phyloP scores from a whole-genome alignment of 306 rosid species.

The Dalbergia cochinchinensis region DNA sequence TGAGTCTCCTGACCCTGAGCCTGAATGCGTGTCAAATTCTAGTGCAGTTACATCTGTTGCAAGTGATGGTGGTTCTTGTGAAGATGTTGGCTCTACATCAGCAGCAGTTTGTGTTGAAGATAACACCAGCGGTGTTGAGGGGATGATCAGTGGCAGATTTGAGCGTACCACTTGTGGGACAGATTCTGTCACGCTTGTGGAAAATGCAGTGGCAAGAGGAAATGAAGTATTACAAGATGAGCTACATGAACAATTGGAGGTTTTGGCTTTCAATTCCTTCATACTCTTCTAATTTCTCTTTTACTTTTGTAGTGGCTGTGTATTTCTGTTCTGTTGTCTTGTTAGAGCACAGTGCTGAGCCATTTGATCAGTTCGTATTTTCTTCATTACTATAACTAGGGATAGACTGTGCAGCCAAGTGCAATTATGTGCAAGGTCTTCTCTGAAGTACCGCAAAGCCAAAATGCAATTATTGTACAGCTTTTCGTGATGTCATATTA shows the following conservation, averaged over 20 bases:
- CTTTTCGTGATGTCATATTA: slow-evolving; percentile 18
- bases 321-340: slow-evolving; percentile 9
- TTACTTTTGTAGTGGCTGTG: neutral
- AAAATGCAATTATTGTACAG: slow-evolving; percentile 29
- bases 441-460: slow-evolving; percentile 22
- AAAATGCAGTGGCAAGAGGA: slow-evolving; percentile 42
- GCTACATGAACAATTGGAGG: slow-evolving; percentile 66
- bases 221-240: slow-evolving; percentile 45
- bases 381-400: slow-evolving; percentile 14
- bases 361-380: slow-evolving; percentile 39
- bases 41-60: slow-evolving; percentile 62
- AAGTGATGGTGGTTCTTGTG: slow-evolving; percentile 69
- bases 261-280: slow-evolving; percentile 64
- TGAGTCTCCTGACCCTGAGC: slow-evolving; percentile 54
- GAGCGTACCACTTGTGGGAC: slow-evolving; percentile 45
- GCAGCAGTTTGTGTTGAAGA: slow-evolving; percentile 51
- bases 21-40: slow-evolving; percentile 66
- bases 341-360: neutral
- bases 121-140: slow-evolving; percentile 52
- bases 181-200: slow-evolving; percentile 45
- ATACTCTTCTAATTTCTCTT: neutral
- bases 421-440: slow-evolving; percentile 37
- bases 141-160: slow-evolving; percentile 44
- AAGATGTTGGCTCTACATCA: slow-evolving; percentile 59
- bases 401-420: slow-evolving; percentile 31